A percentile compares a stretch with the other conserved stretches of the same genome.
Conservation (phyloP, 805 yeast genomes). For the Starmerella scarabaei region DNA sequence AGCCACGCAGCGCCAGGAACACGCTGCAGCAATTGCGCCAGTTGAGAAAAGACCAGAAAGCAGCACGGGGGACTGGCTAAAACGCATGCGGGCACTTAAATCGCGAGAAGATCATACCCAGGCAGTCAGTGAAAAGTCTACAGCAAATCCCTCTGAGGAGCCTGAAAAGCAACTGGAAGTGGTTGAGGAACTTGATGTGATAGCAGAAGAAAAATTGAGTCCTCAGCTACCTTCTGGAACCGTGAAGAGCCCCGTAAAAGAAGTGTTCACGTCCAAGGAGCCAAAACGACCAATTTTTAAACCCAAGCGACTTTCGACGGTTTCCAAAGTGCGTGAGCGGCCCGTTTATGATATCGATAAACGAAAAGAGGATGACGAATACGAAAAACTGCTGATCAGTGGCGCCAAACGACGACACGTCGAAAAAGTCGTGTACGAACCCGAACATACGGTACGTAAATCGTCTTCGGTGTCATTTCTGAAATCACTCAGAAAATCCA, state of each 20-base stretch:
- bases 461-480: neutral
- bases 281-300: conserved; percentile 8
- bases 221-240: neutral
- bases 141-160: no score
- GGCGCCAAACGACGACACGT: neutral
- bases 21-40: neutral
- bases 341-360: neutral
- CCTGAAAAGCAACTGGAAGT: no score
- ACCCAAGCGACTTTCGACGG: conserved; percentile 5
- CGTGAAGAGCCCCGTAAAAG: neutral
- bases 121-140: neutral
- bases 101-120: neutral
- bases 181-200: neutral
- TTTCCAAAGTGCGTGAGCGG: neutral
- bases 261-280: neutral
- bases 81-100: neutral
- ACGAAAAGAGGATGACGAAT: neutral
- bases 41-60: neutral
- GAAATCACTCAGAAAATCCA: neutral
- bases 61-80: neutral
- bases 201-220: no score
- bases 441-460: neutral
- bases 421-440: neutral
- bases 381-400: neutral
- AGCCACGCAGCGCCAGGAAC: conserved; percentile 9